Percentiles rank a stretch among this genome's conserved stretches.
Evolutionary conservation across 805 yeast genomes (phyloP).

Genomic region (Ogataea paraovalis): DNA sequence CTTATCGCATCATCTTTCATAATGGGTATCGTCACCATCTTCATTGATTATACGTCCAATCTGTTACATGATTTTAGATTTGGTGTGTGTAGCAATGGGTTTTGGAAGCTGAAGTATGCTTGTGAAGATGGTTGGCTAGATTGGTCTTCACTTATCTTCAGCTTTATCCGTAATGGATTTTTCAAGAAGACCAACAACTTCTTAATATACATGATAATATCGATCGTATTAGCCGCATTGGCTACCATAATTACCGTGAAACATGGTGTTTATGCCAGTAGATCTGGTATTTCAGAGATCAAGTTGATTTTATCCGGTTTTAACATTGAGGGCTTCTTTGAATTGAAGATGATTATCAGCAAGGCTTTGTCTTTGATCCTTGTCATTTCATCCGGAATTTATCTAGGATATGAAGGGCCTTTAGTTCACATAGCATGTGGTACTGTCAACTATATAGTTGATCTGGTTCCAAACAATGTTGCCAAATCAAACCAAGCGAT

Average conservation of each 20-base stretch:
- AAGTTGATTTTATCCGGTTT: slow-evolving; percentile 66
- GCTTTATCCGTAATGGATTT: slow-evolving; percentile 24
- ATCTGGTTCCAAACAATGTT: slow-evolving; percentile 22
- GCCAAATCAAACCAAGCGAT: slow-evolving; percentile 46
- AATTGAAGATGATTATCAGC: slow-evolving; percentile 44
- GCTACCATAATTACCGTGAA: slow-evolving; percentile 32
- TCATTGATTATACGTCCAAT: slow-evolving; percentile 46
- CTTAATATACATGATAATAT: slow-evolving; percentile 34
- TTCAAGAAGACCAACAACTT: slow-evolving; percentile 26
- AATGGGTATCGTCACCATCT: slow-evolving; percentile 46
- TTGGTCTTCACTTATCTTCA: slow-evolving; percentile 33
- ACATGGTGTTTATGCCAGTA: slow-evolving; percentile 36
- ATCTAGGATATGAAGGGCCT: slow-evolving; percentile 89
- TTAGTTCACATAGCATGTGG: slow-evolving; percentile 75
- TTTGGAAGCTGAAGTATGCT: slow-evolving; percentile 26
- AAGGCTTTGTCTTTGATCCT: slow-evolving; percentile 58
- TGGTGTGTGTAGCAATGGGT: slow-evolving; percentile 43
- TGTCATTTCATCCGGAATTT: slow-evolving; percentile 70
- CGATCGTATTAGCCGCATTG: slow-evolving; percentile 36
- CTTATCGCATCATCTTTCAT: slow-evolving; percentile 41
- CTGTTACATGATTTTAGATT: slow-evolving; percentile 49
- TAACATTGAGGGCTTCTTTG: slow-evolving; percentile 49
- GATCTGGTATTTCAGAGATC: slow-evolving; percentile 73
- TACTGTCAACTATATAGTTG: slow-evolving; percentile 39
- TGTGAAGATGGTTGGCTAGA: slow-evolving; percentile 30